Percentiles rank a stretch among this genome's conserved stretches.
phyloP scores from a whole-genome alignment of 805 yeast genomes.

The Wickerhamomyces subpelliculosus region DNA sequence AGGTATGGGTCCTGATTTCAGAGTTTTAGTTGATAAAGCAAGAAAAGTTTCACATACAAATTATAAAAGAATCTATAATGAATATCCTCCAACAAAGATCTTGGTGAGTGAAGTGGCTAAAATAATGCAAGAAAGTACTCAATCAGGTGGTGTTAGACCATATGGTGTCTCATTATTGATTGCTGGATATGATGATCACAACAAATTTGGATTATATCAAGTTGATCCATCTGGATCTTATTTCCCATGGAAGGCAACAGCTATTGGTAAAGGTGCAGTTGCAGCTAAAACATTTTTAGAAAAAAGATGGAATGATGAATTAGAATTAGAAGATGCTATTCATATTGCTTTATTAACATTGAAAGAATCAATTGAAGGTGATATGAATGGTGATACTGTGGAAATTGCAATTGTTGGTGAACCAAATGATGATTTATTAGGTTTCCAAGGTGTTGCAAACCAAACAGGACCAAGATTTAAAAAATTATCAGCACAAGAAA shows the following conservation, averaged over 20 bases:
- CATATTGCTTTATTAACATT: slow-evolving; percentile 91
- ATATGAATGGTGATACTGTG: slow-evolving; percentile 92
- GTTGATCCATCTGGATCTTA: slow-evolving; percentile 97
- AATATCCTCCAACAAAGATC: slow-evolving; percentile 93
- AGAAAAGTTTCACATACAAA: slow-evolving; percentile 89
- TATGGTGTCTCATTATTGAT: slow-evolving; percentile 91
- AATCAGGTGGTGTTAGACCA: slow-evolving; percentile 98
- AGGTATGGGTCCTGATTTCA: slow-evolving; percentile 98
- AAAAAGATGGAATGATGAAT: slow-evolving; percentile 96
- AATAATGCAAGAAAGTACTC: slow-evolving; percentile 98
- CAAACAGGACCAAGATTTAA: slow-evolving; percentile 87
- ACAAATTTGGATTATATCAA: slow-evolving; percentile 78
- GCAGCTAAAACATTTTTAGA: slow-evolving; percentile 97
- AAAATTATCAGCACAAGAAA: slow-evolving; percentile 81
- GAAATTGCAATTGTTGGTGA: slow-evolving; percentile 86
- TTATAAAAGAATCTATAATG: slow-evolving; percentile 90
- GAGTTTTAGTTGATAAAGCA: slow-evolving; percentile 90
- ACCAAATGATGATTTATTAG: slow-evolving; percentile 73
- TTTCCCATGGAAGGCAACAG: slow-evolving; percentile 99
- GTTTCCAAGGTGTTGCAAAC: slow-evolving; percentile 73
- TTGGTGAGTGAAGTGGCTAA: slow-evolving; percentile 92
- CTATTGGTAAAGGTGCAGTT: slow-evolving; percentile 91
- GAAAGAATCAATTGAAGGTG: slow-evolving; percentile 97
- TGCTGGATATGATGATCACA: slow-evolving; percentile 85
- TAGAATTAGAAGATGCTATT: slow-evolving; percentile 96